Evolutionary conservation across 371 early-diverging fungal species (phyloP).

Genomic region (Cokeromyces recurvatus): DNA sequence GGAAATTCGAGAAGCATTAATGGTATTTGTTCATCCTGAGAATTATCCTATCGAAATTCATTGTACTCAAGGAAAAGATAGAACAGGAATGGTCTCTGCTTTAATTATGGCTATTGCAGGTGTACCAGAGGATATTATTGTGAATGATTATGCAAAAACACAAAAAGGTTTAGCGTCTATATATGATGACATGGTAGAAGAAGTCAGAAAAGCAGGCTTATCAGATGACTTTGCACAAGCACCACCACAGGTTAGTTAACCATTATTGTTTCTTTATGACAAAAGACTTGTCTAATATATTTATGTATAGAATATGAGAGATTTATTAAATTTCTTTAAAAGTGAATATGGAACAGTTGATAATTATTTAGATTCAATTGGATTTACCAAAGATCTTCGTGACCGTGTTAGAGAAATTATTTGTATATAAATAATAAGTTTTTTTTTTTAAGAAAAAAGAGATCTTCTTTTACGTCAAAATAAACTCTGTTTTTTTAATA

Average conservation of each 20-base stretch:
- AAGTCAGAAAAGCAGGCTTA: conserved; percentile 48
- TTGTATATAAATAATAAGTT: conserved; percentile 8
- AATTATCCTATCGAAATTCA: conserved; percentile 73
- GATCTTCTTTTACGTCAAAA: no score
- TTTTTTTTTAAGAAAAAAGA: no score
- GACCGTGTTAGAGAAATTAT: conserved; percentile 34
- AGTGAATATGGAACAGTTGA: conserved; percentile 31
- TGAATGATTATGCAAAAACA: conserved; percentile 61
- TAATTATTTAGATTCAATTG: conserved; percentile 28
- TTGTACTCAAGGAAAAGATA: conserved; percentile 78
- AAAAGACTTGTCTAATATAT: background rate
- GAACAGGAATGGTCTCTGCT: conserved; percentile 67
- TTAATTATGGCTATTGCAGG: conserved; percentile 55
- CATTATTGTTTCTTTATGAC: background rate
- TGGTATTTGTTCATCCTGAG: conserved; percentile 46
- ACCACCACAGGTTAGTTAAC: conserved; percentile 38
- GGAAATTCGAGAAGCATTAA: conserved; percentile 48
- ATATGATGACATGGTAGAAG: conserved; percentile 40
- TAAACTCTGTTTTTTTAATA: no score
- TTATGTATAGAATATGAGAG: conserved; percentile 26
- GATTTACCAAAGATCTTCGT: conserved; percentile 24
- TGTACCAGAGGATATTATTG: conserved; percentile 56
- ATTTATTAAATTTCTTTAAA: conserved; percentile 22
- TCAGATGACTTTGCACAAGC: conserved; percentile 54
- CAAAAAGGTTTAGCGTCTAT: conserved; percentile 46